Base-by-base conservation (phyloP, 2,329 filamentous ascomycete genomes). In the Aspergillus sp. region DNA sequence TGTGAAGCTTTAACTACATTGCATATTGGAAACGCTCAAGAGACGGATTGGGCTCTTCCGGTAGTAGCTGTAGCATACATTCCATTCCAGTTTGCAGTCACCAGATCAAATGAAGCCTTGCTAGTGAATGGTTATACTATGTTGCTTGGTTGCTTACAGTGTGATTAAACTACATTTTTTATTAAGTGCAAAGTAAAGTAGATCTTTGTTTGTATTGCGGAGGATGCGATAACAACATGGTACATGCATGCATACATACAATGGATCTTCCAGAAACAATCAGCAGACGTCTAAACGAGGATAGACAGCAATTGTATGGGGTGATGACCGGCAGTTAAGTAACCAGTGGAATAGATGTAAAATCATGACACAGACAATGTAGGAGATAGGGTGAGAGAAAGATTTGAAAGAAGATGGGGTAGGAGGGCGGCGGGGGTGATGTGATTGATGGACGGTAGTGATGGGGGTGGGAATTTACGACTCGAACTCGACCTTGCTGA, bases 401-500 rank as follows among this genome's bases (percentile, higher is more conserved):
- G 32, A 36, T 25, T 19, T 21, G 38, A 15, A 57, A 48, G 32
- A 38, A 39, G 51, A 50, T 23, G 7, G 19, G 27, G 8, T 25
- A 15, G n/a, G 32, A 8, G 17, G 8, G n/a, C 1, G 7, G 36
- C 13, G 23, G 27, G 3, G 23, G 55, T 11, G 5, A 30, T 19
- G 23, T 8, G 32, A n/a, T 5, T 5, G 30, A 17, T 27, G 7
- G 25, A 27, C 7, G 32, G 6, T 5, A 8, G 30, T 27, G 38
- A 15, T 23, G 17, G 8, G 27, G 25, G 25, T 11, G 8, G 1
- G 1, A 11, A 30, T 17, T 47, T 47, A 73, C 58, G 69, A 73
- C 27, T 75, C 72, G 42, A 75, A 75, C 62, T 80, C 78, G 53
- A 77, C 70, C 62, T 77, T 78, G 53, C 73, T 75, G 25, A 75